Base-by-base conservation (phyloP, 129 eudicot genomes). In the Lonicera japonica region DNA sequence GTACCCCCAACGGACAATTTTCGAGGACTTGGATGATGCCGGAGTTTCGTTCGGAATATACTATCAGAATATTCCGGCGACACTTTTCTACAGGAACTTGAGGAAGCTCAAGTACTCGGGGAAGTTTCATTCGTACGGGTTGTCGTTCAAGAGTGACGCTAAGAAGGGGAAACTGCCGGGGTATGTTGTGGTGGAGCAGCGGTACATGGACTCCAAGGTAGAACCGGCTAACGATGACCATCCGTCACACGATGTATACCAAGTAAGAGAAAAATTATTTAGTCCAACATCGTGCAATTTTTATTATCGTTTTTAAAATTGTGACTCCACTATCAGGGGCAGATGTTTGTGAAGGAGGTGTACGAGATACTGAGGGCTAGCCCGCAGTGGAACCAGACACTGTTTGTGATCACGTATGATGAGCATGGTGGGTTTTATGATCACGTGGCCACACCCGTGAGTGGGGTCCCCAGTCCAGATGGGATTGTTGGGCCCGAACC, bases 191-290 rank as follows among this genome's bases (percentile, higher is more conserved):
- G 72, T 80, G 56, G 85, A 80, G 78, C 85, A 67, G 72, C 45
- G 78, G 34, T 80, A 80, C 75, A 39, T 61, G 61, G 85, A 80
- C 65, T 45, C 73, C 1, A 80, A 75, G 25, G 1, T 25, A 45
- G 72, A 56, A 23, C 81, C 85, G 5, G 85, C 85, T 4, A 80
- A 70, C 64, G 81, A 80, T 56, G 85, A 80, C 18, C 85, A 80
- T 53, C 85, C 85, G 10, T 80, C 85, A 14, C 85, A 80, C 40
- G 85, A 80, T 21, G 81, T 80, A 24, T 63, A n/a, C n/a, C n/a
- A n/a, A n/a, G n/a, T n/a, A n/a, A n/a, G n/a, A n/a, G n/a, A n/a
- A n/a, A n/a, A n/a, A n/a, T n/a, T n/a, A n/a, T n/a, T n/a, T n/a
- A n/a, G n/a, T n/a, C n/a, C n/a, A n/a, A n/a, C n/a, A n/a, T n/a